phyloP scores from a whole-genome alignment of 2,329 filamentous ascomycete genomes.

The Trichoderma semiorbis region DNA sequence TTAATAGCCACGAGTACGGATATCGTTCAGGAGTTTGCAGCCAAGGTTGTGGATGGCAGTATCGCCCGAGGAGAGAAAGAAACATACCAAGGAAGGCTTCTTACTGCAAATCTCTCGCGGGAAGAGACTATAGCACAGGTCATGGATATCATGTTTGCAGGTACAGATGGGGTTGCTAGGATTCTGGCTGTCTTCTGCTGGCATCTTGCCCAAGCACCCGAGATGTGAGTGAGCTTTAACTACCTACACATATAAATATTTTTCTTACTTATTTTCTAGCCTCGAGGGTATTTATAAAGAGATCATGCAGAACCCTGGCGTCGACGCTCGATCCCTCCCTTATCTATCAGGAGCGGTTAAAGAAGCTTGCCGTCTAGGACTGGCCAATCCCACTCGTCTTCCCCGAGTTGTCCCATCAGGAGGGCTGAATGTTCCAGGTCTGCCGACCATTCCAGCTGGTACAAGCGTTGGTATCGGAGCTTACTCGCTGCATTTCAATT shows the following conservation, averaged over 20 bases:
- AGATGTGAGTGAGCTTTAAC: neutral
- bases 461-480: neutral
- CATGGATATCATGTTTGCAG: neutral
- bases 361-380: neutral
- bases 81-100: neutral
- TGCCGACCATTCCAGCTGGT: neutral
- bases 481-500: neutral
- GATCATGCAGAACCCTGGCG: neutral
- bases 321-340: neutral
- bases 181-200: neutral
- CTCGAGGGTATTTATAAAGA: neutral
- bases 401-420: neutral
- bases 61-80: neutral
- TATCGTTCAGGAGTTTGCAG: neutral
- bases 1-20: neutral
- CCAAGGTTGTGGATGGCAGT: neutral
- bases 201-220: neutral
- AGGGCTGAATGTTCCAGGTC: neutral
- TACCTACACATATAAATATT: neutral
- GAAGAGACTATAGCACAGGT: neutral
- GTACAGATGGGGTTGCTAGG: neutral
- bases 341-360: neutral
- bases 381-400: slow-evolving; percentile 1
- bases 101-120: neutral
- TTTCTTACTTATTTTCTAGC: neutral